These are phyloP conservation scores for Spathaspora sp. DNA, from an alignment of 805 yeast species.

Conservation along the genomic window DNA sequence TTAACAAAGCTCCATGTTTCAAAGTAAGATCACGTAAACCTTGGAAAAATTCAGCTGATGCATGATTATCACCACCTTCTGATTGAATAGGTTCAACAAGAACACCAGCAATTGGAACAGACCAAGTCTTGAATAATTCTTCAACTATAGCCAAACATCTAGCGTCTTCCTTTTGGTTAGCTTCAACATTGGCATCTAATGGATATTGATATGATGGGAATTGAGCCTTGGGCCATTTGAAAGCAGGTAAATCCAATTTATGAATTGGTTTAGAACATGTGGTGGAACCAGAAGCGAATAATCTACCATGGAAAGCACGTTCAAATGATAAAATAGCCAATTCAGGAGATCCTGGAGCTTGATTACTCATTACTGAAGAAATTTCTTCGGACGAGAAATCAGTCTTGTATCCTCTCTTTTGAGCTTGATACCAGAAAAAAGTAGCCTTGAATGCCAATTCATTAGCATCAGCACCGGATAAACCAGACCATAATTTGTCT, in stretches of 20 bases:
- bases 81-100: conserved; percentile 90
- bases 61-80: conserved; percentile 92
- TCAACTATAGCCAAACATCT: conserved; percentile 79
- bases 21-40: conserved; percentile 74
- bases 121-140: conserved; percentile 62
- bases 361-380: conserved; percentile 70
- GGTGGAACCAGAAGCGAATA: conserved; percentile 86
- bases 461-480: conserved; percentile 86
- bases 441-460: conserved; percentile 89
- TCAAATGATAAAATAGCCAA: conserved; percentile 82
- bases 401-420: conserved; percentile 60
- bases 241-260: conserved; percentile 88
- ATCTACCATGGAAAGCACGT: conserved; percentile 91
- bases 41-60: conserved; percentile 73
- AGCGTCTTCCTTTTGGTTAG: conserved; percentile 73
- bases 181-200: conserved; percentile 58
- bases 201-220: conserved; percentile 87
- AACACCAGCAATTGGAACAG: conserved; percentile 79
- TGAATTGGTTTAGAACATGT: conserved; percentile 95
- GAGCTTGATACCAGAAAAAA: conserved; percentile 71
- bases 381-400: conserved; percentile 68
- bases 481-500: conserved; percentile 70
- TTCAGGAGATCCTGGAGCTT: conserved; percentile 86
- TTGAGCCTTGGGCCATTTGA: conserved; percentile 96
- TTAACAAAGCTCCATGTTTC: conserved; percentile 66